Conservation (phyloP, 495 filamentous ascomycete genomes). For the Penicillium steckii region DNA sequence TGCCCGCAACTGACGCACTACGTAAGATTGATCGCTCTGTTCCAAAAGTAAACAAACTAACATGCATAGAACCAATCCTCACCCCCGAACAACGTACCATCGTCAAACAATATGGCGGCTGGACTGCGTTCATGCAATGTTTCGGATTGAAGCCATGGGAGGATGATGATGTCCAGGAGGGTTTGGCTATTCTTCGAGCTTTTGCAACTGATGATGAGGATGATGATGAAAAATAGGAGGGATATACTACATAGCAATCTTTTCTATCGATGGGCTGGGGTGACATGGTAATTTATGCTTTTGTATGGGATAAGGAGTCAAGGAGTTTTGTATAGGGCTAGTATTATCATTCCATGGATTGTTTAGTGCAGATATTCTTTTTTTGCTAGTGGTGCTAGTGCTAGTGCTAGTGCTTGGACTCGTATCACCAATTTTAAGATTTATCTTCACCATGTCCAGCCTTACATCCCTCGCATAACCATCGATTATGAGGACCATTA, state of each 20-base stretch:
- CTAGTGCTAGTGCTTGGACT: background rate
- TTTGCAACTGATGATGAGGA: constrained; percentile 2
- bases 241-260: too few species aligned
- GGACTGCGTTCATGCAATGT: constrained; percentile 25
- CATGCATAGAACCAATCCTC: constrained; percentile 29
- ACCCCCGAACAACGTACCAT: constrained; percentile 25
- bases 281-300: too few species aligned
- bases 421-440: background rate
- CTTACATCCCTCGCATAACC: constrained; percentile 43
- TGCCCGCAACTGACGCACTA: constrained; percentile 6
- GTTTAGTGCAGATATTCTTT: background rate
- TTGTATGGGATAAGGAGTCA: too few species aligned
- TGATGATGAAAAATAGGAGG: background rate
- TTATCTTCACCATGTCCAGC: constrained; percentile 26
- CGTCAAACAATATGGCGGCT: constrained; percentile 34
- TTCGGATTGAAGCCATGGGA: constrained; percentile 33
- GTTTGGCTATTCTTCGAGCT: constrained; percentile 18
- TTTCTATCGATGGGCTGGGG: too few species aligned
- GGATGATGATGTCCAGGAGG: constrained; percentile 26
- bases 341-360: too few species aligned
- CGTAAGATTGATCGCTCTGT: background rate
- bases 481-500: constrained; percentile 29
- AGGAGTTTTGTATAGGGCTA: too few species aligned
- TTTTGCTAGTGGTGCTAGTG: background rate
- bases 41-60: background rate